These are phyloP conservation scores for Dianthus caryophyllus DNA, from an alignment of 148 eudicot species.

Conservation along the genomic window DNA sequence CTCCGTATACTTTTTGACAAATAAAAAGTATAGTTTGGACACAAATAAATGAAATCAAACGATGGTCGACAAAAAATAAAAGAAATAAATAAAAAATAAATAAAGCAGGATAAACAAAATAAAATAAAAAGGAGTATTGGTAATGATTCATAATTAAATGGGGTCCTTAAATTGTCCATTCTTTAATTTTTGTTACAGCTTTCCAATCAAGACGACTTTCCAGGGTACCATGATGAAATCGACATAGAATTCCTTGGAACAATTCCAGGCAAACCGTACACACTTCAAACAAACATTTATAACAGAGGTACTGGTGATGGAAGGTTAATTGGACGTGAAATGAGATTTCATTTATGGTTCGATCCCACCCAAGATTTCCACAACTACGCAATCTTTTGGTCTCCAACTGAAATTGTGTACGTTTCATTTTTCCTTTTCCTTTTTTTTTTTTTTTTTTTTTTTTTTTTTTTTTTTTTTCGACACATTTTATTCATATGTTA, in stretches of 20 bases:
- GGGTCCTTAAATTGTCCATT: no score
- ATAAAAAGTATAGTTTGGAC: no score
- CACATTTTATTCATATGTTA: no score
- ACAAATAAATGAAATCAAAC: no score
- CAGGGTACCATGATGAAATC: slow-evolving; percentile 89
- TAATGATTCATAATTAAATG: no score
- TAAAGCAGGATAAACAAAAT: no score
- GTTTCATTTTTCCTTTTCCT: slow-evolving; percentile 4
- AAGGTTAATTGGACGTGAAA: slow-evolving; percentile 76
- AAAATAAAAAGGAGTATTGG: no score
- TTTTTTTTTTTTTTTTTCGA: no score
- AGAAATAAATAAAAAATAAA: no score
- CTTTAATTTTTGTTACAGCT: slow-evolving; percentile 39
- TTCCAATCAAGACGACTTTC: slow-evolving; percentile 77
- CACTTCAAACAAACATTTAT: slow-evolving; percentile 79
- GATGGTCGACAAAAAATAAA: no score
- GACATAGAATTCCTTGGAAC: slow-evolving; percentile 92
- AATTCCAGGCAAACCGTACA: slow-evolving; percentile 78
- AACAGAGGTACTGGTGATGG: slow-evolving; percentile 91
- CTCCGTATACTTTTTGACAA: no score
- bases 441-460: no score
- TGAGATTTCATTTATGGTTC: slow-evolving; percentile 87
- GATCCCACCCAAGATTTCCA: slow-evolving; percentile 85
- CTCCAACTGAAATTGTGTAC: slow-evolving; percentile 67
- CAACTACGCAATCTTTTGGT: slow-evolving; percentile 85